Conservation (phyloP, 805 yeast genomes). For the Lipomyces yamanashiensis region DNA sequence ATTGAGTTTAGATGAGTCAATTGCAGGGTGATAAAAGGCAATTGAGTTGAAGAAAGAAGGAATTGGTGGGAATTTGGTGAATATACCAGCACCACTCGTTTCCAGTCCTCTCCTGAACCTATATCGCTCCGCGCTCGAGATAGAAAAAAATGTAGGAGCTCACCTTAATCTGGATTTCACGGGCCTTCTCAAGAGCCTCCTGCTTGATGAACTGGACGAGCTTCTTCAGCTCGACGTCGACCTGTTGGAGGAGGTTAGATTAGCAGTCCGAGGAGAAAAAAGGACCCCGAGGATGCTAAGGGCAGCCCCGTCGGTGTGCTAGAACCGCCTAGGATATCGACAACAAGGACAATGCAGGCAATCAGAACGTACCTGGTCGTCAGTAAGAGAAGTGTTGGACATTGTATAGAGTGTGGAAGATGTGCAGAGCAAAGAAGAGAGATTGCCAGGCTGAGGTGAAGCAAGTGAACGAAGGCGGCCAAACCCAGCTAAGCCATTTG, state of each 20-base stretch:
- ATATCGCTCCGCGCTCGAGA: background rate
- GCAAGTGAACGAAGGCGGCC: background rate
- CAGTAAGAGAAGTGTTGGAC: constrained; percentile 38
- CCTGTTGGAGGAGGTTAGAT: constrained; percentile 44
- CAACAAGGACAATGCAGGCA: background rate
- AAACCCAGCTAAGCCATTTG: constrained; percentile 8
- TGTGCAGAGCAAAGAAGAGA: background rate
- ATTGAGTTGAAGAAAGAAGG: background rate
- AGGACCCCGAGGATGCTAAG: background rate
- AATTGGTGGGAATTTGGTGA: background rate
- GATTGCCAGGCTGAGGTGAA: background rate
- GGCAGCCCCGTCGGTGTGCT: background rate
- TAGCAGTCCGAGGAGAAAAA: background rate
- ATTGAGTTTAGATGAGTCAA: background rate
- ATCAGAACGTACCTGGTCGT: constrained; percentile 34
- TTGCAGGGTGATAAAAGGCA: background rate
- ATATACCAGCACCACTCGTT: too few species aligned
- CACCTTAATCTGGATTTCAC: constrained; percentile 84
- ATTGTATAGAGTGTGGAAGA: constrained; percentile 15
- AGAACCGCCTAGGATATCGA: background rate
- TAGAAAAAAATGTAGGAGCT: constrained; percentile 18
- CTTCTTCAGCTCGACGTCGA: constrained; percentile 91
- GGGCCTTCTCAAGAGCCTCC: constrained; percentile 99
- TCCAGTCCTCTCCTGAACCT: background rate
- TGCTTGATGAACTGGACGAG: constrained; percentile 98